Percentiles rank a stretch among this genome's conserved stretches.
Evolutionary conservation across 2,329 filamentous ascomycete genomes (phyloP).

Genomic region (Scedosporium aurantiacum): DNA sequence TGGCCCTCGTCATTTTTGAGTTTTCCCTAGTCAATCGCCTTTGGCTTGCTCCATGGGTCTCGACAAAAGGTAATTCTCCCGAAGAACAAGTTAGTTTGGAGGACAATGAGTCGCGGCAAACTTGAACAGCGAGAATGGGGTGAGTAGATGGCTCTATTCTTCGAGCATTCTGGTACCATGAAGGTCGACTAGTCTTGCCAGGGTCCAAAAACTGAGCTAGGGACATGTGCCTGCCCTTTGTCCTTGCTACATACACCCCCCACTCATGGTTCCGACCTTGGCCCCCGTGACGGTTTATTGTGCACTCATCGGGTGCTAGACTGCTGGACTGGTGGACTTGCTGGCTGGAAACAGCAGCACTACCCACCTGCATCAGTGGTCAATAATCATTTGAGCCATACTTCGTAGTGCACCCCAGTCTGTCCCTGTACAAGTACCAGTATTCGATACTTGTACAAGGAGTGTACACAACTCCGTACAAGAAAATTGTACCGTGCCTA

Average conservation of each 20-base stretch:
- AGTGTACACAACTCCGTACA: too few relatives aligned
- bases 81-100: background rate
- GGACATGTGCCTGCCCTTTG: background rate
- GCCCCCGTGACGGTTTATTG: background rate
- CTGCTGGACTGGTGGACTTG: background rate
- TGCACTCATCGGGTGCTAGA: background rate
- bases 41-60: background rate
- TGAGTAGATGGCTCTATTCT: background rate
- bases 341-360: background rate
- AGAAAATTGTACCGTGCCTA: too few relatives aligned
- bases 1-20: background rate
- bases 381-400: too few relatives aligned
- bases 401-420: too few relatives aligned
- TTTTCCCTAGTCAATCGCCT: background rate
- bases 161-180: background rate
- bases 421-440: background rate
- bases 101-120: background rate
- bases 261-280: background rate
- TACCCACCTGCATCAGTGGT: too few relatives aligned
- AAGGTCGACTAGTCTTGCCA: background rate
- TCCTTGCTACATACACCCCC: background rate
- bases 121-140: background rate
- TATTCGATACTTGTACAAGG: background rate
- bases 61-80: background rate
- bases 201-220: background rate